These are phyloP conservation scores for Fusarium chaquense DNA, from an alignment of 2,329 filamentous ascomycete species.

Conservation along the genomic window DNA sequence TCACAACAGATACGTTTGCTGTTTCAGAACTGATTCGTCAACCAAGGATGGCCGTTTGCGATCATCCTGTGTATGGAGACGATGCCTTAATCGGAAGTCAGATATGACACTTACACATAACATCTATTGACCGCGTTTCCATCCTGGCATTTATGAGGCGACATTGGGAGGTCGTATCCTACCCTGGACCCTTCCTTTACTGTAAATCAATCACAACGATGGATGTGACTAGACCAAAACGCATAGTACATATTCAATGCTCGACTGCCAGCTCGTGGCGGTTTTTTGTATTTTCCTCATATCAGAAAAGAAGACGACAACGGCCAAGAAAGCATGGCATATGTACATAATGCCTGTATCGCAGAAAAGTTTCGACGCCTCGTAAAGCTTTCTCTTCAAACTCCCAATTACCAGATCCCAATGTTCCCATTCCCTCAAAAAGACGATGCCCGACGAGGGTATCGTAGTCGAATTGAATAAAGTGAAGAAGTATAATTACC, in stretches of 20 bases:
- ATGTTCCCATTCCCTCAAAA: constrained; percentile 41
- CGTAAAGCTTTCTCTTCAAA: constrained; percentile 48
- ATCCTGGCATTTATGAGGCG: not conserved
- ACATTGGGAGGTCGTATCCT: not conserved
- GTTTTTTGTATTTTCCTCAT: constrained; percentile 36
- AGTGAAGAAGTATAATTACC: constrained; percentile 40
- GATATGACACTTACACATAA: constrained; percentile 22
- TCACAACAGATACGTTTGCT: constrained; percentile 15
- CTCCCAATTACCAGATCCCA: constrained; percentile 48
- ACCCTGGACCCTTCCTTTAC: not conserved
- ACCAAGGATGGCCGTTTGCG: constrained; percentile 19
- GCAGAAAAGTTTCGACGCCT: constrained; percentile 44
- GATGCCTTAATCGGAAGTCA: constrained; percentile 10
- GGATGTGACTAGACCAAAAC: not conserved
- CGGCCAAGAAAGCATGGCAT: constrained; percentile 33
- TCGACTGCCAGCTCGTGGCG: constrained; percentile 16
- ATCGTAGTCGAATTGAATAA: constrained; percentile 41
- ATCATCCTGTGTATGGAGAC: constrained; percentile 16
- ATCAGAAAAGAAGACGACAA: constrained; percentile 31
- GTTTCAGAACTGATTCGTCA: constrained; percentile 9
- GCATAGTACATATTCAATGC: constrained; percentile 6
- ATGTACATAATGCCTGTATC: constrained; percentile 38
- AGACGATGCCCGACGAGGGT: constrained; percentile 21
- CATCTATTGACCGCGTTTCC: constrained; percentile 13
- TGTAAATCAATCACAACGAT: not conserved